Evolutionary conservation across 345 rosid species (phyloP).

Genomic region (Gossypium stocksii): DNA sequence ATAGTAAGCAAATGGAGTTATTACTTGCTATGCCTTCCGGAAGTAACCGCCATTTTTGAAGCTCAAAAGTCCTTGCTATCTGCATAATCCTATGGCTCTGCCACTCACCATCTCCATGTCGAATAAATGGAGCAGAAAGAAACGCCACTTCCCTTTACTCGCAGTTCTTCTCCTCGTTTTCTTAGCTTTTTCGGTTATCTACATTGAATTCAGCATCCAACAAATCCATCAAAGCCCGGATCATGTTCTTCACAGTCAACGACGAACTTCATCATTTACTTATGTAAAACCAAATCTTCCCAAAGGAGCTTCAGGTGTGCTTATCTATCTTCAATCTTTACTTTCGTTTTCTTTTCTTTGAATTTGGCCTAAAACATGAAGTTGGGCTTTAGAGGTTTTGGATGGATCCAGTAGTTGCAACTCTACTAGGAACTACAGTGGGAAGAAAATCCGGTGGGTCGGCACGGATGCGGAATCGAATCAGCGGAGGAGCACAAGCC

Average conservation of each 20-base stretch:
- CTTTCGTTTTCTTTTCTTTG: neutral
- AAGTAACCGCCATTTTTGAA: neutral
- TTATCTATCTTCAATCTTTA: neutral
- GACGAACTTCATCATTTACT: slow-evolving; percentile 23
- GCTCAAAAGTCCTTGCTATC: neutral
- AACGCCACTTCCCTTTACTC: slow-evolving; percentile 49
- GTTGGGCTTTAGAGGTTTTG: slow-evolving; percentile 57
- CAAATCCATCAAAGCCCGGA: slow-evolving; percentile 39
- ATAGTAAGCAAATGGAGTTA: neutral
- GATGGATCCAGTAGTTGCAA: slow-evolving; percentile 83
- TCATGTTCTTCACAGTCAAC: slow-evolving; percentile 18
- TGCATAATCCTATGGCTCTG: neutral
- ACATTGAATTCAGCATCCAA: slow-evolving; percentile 52
- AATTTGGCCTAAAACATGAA: neutral
- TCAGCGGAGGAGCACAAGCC: slow-evolving; percentile 29
- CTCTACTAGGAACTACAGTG: slow-evolving; percentile 57
- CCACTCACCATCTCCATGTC: slow-evolving; percentile 22
- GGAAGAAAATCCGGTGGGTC: slow-evolving; percentile 56
- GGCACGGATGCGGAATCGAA: slow-evolving; percentile 23
- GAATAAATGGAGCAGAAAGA: slow-evolving; percentile 73
- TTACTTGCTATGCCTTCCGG: neutral
- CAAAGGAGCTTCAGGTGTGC: slow-evolving; percentile 36
- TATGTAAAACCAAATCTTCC: slow-evolving; percentile 56
- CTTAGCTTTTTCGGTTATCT: slow-evolving; percentile 43
- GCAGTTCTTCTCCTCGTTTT: slow-evolving; percentile 33